Conservation (phyloP, 352 stramenopile genomes). For the Thalassiosira mediterranea region DNA sequence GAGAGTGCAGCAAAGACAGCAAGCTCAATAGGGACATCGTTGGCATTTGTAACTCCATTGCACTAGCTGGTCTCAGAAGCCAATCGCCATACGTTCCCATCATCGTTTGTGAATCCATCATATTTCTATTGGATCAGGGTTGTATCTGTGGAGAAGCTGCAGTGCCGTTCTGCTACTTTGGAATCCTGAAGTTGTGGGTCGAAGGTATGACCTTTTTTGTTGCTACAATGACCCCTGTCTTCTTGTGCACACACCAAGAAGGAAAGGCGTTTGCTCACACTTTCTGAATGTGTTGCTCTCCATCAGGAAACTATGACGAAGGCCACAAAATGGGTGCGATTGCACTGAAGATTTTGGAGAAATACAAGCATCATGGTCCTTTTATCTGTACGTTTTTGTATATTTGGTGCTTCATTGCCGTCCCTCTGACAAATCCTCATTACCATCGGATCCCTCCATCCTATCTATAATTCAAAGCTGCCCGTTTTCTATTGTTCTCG, state of each 20-base stretch:
- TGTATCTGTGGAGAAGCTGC: constrained; percentile 10
- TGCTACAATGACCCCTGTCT: too few relatives aligned
- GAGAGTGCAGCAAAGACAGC: background rate
- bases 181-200: constrained; percentile 10
- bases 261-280: too few relatives aligned
- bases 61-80: too few relatives aligned
- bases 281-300: too few relatives aligned
- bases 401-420: too few relatives aligned
- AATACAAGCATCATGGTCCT: constrained; percentile 2
- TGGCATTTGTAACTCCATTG: too few relatives aligned
- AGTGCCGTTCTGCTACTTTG: constrained; percentile 10
- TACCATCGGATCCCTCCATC: too few relatives aligned
- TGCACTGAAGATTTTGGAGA: constrained; percentile 11
- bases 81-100: constrained; percentile 8
- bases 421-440: too few relatives aligned
- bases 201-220: too few relatives aligned
- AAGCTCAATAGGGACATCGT: background rate
- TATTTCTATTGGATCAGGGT: constrained; percentile 14
- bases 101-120: constrained; percentile 6
- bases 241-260: too few relatives aligned
- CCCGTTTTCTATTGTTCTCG: background rate
- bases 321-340: background rate
- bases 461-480: too few relatives aligned
- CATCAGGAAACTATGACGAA: background rate
- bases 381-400: constrained; percentile 2